Base-by-base conservation (phyloP, 2,329 filamentous ascomycete genomes). In the Pseudovirgaria hyperparasitica region DNA sequence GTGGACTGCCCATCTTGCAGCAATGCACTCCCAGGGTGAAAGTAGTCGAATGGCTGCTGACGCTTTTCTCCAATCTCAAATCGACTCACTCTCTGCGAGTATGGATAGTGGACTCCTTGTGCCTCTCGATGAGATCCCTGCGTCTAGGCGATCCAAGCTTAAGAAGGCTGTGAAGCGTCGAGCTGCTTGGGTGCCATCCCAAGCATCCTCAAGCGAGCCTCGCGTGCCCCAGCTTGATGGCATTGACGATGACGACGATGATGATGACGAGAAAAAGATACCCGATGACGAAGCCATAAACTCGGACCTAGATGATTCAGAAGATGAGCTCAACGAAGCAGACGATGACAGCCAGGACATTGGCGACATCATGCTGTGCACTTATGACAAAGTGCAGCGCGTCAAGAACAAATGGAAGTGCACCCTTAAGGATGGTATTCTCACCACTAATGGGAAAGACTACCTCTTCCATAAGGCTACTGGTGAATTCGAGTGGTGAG, bases 381-480 rank as follows among this genome's bases (percentile, higher is more conserved):
- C 92, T 52, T 98, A 98, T 52, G 90, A 98, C 63, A 98, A 98
- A 63, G 90, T 98, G 7, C 87, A 96, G 59, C 72, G 90, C 25
- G 90, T 96, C 46, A 98, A 98, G 75, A 98, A 96, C 62, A 98
- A 51, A 46, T 60, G 80, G 80, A 98, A 98, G 80, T 98, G 90
- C 59, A 86, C 84, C 1, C 73, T 98, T 37, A 96, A 96, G 62
- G 90, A 98, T 46, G 90, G 90, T 12, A 82, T 98, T 11, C 67
- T 98, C 40, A 92, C 82, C 23, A 84, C 92, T 19, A 86, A 87
- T 40, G 82, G 84, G 41, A 92, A 82, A 58, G 90, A 98, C 67
- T 93, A 92, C 49, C 81, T 98, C 39, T 98, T 98, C 62, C 85
- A 93, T 65, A 96, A 96, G 60, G 90, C 86, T 14, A 85, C 79